Base-by-base conservation (phyloP, 495 filamentous ascomycete genomes). In the Chlorociboria aeruginascens region DNA sequence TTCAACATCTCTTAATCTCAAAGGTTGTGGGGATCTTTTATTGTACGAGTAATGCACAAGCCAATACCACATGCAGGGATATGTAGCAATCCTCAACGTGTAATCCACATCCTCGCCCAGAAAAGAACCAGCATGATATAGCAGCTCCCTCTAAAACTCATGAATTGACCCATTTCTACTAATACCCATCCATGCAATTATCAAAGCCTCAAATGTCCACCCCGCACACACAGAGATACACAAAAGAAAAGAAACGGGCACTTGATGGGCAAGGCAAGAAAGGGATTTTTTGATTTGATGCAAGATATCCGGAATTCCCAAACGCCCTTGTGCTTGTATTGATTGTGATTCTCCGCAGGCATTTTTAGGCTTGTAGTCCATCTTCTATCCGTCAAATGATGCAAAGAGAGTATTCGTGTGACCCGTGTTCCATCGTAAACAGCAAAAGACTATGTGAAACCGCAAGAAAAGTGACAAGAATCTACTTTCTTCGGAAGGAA, bases 401-500 rank as follows among this genome's bases (percentile, higher is more conserved):
- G 54, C 53, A 53, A 52, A 47, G 44, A 56, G 47, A 53, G 46
- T 44, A 43, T 44, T 16, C 30, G 46, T 30, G 33, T 45, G 20
- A 52, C 51, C 54, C 49, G 46, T 51, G 42, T 52, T 59, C 56
- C 29, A 31, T 33, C 29, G 40, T 28, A 30, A 43, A 44, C 11
- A 30, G 13, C 11, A 37, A 53, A 57, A 54, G 51, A 51, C 45
- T 48, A 37, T 56, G 51, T 48, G 58, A 60, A 52, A 63, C 34
- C 31, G 45, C 49, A 52, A 52, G 32, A 46, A 58, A 61, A 53
- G 49, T 28, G 54, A 48, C 56, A 35, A 35, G 20, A 33, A 56
- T 84, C 77, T 95, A 98, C 89, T 98, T 98, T 71, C 87, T 83
- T 75, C 92, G 81, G 84, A 96, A 98, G 63, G 89, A 95, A 81